Evolutionary conservation across 2,329 filamentous ascomycete genomes (phyloP), one percentile per base, ranked within the genome.

Genomic region (Graphiopsis chlorocephala): DNA sequence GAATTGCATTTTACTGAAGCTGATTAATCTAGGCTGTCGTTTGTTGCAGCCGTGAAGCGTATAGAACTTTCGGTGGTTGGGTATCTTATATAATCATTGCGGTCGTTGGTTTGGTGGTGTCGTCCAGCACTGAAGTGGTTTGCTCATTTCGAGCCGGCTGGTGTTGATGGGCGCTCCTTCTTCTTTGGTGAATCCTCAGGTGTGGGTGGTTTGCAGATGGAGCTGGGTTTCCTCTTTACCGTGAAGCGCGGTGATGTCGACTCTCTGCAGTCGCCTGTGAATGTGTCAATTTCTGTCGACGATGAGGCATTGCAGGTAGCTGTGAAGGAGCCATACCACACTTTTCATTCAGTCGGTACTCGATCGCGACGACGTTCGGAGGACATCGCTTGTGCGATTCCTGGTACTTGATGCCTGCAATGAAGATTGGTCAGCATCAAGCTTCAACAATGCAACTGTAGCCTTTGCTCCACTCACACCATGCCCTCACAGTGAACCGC

Each of bases 381-480:
- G 81, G 81, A 74, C 84, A 86, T 66, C 84, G 77, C 67, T 80
- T 82, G 68, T 86, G 84, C 33, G 84, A 84, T 69, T 82, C 80
- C 74, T 82, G 80, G 64, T 83, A 82, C 71, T 78, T 81, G 64
- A 78, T 76, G 62, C 72, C 72, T 73, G 60, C 17, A 47, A 63
- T 47, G 12, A 26, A 42, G 15, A 20, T n/a, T 4, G 25, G 35
- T 58, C 35, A 58, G 55, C 25, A 45, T 58, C n/a, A 6, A 56
- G 29, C 29, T 23, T 23, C 29, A 38, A 56, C 31, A 56, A 56
- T 15, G 31, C 28, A 20, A 38, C 20, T n/a, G 20, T 15, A 20
- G n/a, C 10, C 15, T 28, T 3, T 26, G 14, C 23, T 72, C 23
- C 10, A 61, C 58, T 61, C 58, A 77, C 84, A 86, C 84, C 84